Conservation (phyloP, 2,329 filamentous ascomycete species). For the Trichoderma koningiopsis region DNA sequence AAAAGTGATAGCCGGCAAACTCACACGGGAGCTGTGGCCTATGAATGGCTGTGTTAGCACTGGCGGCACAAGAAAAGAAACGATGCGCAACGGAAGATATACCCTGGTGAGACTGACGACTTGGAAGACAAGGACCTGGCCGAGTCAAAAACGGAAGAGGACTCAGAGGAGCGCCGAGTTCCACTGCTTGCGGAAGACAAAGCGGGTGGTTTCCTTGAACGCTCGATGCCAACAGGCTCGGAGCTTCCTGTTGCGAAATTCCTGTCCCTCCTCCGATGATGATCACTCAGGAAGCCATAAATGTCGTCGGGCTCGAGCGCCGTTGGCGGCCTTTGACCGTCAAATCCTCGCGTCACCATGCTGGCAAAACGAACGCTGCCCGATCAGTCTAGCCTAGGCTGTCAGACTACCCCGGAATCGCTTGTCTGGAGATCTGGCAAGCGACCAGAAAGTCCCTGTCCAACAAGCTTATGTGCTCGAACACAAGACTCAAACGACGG, state of each 20-base stretch:
- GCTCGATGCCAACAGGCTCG: background rate
- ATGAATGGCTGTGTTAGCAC: background rate
- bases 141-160: background rate
- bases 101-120: conserved; percentile 3
- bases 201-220: background rate
- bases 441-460: background rate
- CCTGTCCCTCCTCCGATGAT: background rate
- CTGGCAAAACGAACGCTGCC: background rate
- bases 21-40: conserved; percentile 47
- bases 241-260: background rate
- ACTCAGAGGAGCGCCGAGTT: background rate
- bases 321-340: background rate
- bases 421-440: background rate
- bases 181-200: background rate
- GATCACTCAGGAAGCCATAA: background rate
- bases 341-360: background rate
- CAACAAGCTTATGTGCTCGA: background rate
- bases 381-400: background rate
- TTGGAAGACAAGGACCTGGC: background rate
- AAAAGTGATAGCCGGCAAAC: conserved; percentile 43
- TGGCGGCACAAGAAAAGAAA: background rate
- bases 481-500: background rate
- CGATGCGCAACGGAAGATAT: background rate
- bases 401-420: background rate
- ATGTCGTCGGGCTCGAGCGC: background rate